Conservation (phyloP, 768 basidiomycete genomes). For the Lactifluus echinatus region DNA sequence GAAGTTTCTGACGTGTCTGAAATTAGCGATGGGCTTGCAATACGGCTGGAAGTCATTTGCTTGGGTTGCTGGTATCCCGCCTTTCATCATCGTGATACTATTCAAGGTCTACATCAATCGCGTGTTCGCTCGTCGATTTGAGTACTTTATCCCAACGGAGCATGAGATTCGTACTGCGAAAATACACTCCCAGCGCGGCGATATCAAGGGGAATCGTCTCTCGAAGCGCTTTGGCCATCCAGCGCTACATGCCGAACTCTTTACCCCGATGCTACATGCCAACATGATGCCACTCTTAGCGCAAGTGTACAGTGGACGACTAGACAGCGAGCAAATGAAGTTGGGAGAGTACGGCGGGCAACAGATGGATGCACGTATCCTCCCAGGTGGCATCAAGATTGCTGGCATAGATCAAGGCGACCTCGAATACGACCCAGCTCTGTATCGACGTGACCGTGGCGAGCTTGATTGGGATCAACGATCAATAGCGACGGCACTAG, state of each 20-base stretch:
- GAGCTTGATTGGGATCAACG: constrained; percentile 85
- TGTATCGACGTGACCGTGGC: constrained; percentile 74
- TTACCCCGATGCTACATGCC: constrained; percentile 82
- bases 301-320: constrained; percentile 70
- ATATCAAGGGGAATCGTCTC: constrained; percentile 63
- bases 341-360: constrained; percentile 73
- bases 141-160: constrained; percentile 77
- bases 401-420: constrained; percentile 74
- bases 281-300: constrained; percentile 73
- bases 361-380: constrained; percentile 62
- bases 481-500: constrained; percentile 53
- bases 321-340: constrained; percentile 53
- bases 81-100: constrained; percentile 61
- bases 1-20: constrained; percentile 15
- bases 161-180: constrained; percentile 66
- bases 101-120: constrained; percentile 84
- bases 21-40: constrained; percentile 76
- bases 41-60: constrained; percentile 59
- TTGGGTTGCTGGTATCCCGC: constrained; percentile 82
- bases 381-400: constrained; percentile 75
- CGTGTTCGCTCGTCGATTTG: constrained; percentile 59
- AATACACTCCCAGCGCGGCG: constrained; percentile 70
- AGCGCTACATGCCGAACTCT: constrained; percentile 75
- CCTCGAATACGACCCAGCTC: constrained; percentile 71
- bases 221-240: constrained; percentile 95